Conservation (phyloP, 2,329 filamentous ascomycete species). For the Neofusicoccum umdonicola region DNA sequence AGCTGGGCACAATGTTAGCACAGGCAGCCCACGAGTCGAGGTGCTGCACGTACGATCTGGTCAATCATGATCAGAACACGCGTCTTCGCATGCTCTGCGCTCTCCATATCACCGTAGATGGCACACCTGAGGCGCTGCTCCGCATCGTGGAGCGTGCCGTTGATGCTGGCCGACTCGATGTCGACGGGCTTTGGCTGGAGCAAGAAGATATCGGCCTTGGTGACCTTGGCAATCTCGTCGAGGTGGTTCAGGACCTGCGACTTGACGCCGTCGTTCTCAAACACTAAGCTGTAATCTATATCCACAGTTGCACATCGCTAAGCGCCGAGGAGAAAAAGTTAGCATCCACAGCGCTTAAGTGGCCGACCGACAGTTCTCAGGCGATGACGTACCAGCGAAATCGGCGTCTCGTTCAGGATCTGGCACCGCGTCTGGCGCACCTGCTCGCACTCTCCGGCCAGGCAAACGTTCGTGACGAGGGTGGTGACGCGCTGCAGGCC, state of each 20-base stretch:
- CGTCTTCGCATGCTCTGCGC: conserved; percentile 94
- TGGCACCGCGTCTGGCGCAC: conserved; percentile 88
- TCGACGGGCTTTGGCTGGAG: conserved; percentile 83
- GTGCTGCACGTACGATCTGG: conserved; percentile 66
- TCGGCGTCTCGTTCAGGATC: conserved; percentile 87
- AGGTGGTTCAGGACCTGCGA: conserved; percentile 77
- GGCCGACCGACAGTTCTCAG: neutral
- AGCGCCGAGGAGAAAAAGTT: conserved; percentile 17
- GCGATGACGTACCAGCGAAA: conserved; percentile 66
- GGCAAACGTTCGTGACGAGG: conserved; percentile 76
- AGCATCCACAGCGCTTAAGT: conserved; percentile 26
- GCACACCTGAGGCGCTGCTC: conserved; percentile 89
- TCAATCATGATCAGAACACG: conserved; percentile 96
- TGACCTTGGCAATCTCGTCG: conserved; percentile 81
- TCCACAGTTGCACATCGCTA: conserved; percentile 93
- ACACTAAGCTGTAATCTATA: conserved; percentile 85
- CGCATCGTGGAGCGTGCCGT: conserved; percentile 75
- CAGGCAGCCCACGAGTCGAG: conserved; percentile 20
- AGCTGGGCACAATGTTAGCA: conserved; percentile 54
- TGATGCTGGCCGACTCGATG: conserved; percentile 73
- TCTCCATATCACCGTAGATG: conserved; percentile 94
- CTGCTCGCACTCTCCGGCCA: conserved; percentile 81
- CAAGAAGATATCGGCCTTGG: conserved; percentile 94
- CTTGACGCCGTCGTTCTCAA: conserved; percentile 71
- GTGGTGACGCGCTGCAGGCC: conserved; percentile 51